Base-by-base conservation (phyloP, 2,329 filamentous ascomycete genomes). In the Helminthosporium solani region DNA sequence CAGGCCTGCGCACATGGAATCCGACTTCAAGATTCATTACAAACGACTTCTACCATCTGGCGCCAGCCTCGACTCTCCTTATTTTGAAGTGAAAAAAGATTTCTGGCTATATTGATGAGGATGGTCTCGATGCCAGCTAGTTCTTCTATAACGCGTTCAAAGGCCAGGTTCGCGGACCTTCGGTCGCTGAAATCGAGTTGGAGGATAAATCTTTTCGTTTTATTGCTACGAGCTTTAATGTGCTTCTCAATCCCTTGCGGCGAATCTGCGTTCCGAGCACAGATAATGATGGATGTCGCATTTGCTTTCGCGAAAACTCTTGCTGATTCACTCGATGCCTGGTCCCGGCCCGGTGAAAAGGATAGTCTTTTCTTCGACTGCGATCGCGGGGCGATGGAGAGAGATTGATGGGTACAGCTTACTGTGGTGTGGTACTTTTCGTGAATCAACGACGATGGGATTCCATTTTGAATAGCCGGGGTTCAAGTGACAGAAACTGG, bases 141-240 rank as follows among this genome's bases (percentile, higher is more conserved):
- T 18, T 18, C 19, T 12, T 36, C 15, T 7, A 20, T 46, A 7
- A 27, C 44, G 18, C 48, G 44, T 15, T 36, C 40, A 15, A 51
- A 50, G 1, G 47, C 43, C 5, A 23, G 40, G 21, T 49, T 40
- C 3, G 42, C 50, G 2, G 42, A 45, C 6, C 9, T 19, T 18
- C 54, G 51, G 9, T 31, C 28, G 11, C 23, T 52, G 15, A 49
- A 31, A 33, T 54, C 53, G 9, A 49, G 28, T 7, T 33, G 16
- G n/a, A 52, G 18, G 23, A 35, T 31, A 4, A 56, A 15, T 14
- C 48, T 37, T 7, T 43, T 33, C 16, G 49, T 46, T 7, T 34
- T 36, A 27, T 33, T 39, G 27, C 36, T 37, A 6, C 43, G 25
- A 11, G 39, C 11, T 31, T 45, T 27, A 6, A 50, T 20, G 11